These are phyloP conservation scores for Porphyra umbilicalis DNA, from an alignment of 31 red algal genomes.

Conservation along the genomic window DNA sequence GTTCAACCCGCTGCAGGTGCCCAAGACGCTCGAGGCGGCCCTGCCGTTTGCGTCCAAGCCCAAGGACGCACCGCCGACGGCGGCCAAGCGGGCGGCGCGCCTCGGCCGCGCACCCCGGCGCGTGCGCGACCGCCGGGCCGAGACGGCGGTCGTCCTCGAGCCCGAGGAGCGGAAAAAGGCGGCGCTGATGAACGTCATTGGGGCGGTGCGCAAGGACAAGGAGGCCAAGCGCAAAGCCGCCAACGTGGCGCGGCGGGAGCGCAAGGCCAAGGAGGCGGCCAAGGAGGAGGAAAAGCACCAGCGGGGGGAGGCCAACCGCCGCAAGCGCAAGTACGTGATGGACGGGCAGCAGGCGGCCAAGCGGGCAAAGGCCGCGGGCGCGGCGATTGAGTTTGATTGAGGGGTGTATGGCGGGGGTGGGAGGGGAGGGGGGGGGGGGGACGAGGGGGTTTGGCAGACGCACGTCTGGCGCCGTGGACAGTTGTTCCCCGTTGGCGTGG, in stretches of 20 bases:
- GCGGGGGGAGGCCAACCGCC: slow-evolving; percentile 15
- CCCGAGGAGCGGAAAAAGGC: slow-evolving; percentile 55
- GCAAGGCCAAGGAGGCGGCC: slow-evolving; percentile 27
- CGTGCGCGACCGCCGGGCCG: slow-evolving; percentile 31
- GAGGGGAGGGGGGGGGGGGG: too few relatives aligned
- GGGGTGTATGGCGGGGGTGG: too few relatives aligned
- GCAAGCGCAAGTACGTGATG: slow-evolving; percentile 62
- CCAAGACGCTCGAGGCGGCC: slow-evolving; percentile 64
- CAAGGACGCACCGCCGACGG: slow-evolving; percentile 54
- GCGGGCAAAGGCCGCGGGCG: not conserved
- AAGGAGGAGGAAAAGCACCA: slow-evolving; percentile 50
- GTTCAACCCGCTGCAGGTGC: slow-evolving; percentile 70
- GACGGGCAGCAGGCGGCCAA: slow-evolving; percentile 16
- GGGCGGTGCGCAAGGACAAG: slow-evolving; percentile 74
- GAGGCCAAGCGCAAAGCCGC: slow-evolving; percentile 50
- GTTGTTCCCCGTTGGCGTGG: too few relatives aligned
- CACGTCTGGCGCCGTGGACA: too few relatives aligned
- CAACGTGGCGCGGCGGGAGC: slow-evolving; percentile 18
- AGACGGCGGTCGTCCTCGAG: slow-evolving; percentile 63
- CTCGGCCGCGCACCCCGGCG: not conserved
- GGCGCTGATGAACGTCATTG: slow-evolving; percentile 69
- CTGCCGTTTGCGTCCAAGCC: slow-evolving; percentile 93
- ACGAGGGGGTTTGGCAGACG: too few relatives aligned
- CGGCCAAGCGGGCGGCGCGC: slow-evolving; percentile 20
- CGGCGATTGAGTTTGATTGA: not conserved